Percentiles rank a stretch among this genome's conserved stretches.
These are phyloP conservation scores for Zizania palustris DNA, from an alignment of 202 grass and related monocot genomes.

Conservation along the genomic window DNA sequence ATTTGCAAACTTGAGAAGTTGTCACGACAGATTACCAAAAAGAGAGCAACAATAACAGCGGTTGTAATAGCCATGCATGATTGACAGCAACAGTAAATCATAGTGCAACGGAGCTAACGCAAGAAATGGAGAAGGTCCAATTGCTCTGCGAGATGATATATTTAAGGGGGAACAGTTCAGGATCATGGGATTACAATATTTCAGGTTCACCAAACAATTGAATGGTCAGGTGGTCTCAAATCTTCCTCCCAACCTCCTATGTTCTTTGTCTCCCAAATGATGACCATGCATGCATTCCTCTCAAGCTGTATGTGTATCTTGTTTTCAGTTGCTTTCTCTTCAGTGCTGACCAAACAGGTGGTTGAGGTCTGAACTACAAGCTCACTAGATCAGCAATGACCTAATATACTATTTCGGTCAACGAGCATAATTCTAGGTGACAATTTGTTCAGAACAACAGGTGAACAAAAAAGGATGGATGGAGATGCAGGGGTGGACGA, in stretches of 20 bases:
- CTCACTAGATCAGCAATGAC: background rate
- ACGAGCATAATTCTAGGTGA: slow-evolving; percentile 16
- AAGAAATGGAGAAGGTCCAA: background rate
- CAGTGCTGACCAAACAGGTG: background rate
- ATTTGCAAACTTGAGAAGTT: too few relatives aligned
- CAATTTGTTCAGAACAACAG: slow-evolving; percentile 2
- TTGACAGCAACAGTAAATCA: background rate
- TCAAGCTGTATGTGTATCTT: background rate
- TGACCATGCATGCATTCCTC: background rate
- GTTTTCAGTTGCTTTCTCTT: background rate
- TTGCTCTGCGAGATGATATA: background rate
- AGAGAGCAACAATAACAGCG: background rate
- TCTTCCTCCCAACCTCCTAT: background rate
- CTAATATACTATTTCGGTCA: slow-evolving; percentile 1
- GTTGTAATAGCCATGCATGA: background rate
- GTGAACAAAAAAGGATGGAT: background rate
- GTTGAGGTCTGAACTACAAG: background rate
- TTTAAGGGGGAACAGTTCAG: background rate
- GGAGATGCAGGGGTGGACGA: slow-evolving; percentile 14
- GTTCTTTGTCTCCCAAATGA: too few relatives aligned
- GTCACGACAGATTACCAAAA: too few relatives aligned
- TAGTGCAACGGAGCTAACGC: background rate
- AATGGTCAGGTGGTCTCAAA: background rate
- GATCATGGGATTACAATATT: slow-evolving; percentile 2
- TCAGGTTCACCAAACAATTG: background rate